Conservation (phyloP, 2,329 filamentous ascomycete species). For the Neoascochyta sp. region DNA sequence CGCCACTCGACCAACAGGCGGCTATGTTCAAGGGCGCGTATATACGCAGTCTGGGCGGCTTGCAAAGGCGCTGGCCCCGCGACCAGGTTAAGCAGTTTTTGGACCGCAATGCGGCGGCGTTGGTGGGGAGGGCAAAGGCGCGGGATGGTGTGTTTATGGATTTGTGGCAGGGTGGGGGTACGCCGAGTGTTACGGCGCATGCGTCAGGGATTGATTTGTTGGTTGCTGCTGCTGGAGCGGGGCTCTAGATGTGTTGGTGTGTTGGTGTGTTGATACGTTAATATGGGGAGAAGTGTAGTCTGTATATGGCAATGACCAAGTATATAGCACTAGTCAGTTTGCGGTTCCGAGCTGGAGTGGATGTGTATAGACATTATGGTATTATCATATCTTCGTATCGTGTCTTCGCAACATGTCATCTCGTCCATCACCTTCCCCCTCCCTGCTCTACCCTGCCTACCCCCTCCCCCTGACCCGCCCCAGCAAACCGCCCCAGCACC, state of each 20-base stretch:
- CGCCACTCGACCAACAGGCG: conserved; percentile 23
- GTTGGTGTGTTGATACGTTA: no score
- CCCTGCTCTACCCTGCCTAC: no score
- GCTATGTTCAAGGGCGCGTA: conserved; percentile 40
- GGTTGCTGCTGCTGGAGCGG: conserved; percentile 56
- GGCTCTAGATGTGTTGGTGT: no score
- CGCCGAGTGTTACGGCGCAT: conserved; percentile 56
- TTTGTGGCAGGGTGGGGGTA: conserved; percentile 56
- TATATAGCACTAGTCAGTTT: no score
- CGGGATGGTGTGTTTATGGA: conserved; percentile 52
- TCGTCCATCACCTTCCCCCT: no score
- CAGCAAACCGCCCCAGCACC: conserved; percentile 3
- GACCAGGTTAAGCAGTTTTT: conserved; percentile 27
- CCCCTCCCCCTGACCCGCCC: no score
- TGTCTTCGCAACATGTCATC: no score
- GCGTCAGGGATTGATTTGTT: conserved; percentile 62
- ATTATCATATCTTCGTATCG: no score
- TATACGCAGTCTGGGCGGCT: conserved; percentile 29
- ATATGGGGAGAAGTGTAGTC: no score
- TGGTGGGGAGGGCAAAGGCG: conserved; percentile 25
- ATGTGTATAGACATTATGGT: no score
- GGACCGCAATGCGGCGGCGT: conserved; percentile 33
- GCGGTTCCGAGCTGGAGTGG: no score
- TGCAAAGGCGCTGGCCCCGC: conserved; percentile 26
- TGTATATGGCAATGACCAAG: no score